Conservation (phyloP, 2,329 filamentous ascomycete species). For the Harringtonia lauricola region DNA sequence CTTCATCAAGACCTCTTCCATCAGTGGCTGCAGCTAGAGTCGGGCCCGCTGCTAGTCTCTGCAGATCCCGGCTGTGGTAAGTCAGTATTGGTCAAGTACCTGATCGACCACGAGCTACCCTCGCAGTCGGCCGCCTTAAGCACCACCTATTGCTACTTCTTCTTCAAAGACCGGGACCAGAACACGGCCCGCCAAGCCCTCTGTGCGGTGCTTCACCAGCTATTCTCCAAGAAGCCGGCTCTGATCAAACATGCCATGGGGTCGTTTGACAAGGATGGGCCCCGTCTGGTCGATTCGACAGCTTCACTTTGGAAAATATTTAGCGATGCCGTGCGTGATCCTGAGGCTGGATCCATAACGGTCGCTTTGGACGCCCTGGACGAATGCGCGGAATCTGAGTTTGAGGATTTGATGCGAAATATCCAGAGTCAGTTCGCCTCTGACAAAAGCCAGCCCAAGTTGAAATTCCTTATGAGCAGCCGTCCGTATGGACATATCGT, state of each 20-base stretch:
- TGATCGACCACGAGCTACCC: constrained; percentile 18
- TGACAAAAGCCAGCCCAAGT: not conserved
- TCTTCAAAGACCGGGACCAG: constrained; percentile 29
- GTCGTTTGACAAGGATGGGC: constrained; percentile 15
- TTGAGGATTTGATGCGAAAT: not conserved
- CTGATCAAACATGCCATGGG: constrained; percentile 22
- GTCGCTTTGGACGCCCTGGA: constrained; percentile 29
- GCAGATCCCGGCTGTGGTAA: constrained; percentile 29
- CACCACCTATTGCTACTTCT: constrained; percentile 27
- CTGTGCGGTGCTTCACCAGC: constrained; percentile 28
- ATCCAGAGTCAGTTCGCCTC: not conserved
- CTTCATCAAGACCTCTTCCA: constrained; percentile 18
- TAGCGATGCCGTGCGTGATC: constrained; percentile 14
- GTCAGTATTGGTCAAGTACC: constrained; percentile 23
- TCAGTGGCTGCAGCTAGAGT: constrained; percentile 17
- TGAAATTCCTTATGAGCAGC: not conserved
- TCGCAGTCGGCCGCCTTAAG: not conserved
- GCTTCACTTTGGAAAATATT: constrained; percentile 23
- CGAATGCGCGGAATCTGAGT: constrained; percentile 9
- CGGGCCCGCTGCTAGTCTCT: constrained; percentile 22
- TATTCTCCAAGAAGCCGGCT: constrained; percentile 19
- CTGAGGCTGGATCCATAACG: constrained; percentile 17
- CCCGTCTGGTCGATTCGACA: constrained; percentile 13
- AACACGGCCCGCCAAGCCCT: constrained; percentile 22
- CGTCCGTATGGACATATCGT: not conserved